Evolutionary conservation across 495 filamentous ascomycete genomes (phyloP), one percentile per base, ranked within the genome.

Genomic region (Achaetomiella virescens): DNA sequence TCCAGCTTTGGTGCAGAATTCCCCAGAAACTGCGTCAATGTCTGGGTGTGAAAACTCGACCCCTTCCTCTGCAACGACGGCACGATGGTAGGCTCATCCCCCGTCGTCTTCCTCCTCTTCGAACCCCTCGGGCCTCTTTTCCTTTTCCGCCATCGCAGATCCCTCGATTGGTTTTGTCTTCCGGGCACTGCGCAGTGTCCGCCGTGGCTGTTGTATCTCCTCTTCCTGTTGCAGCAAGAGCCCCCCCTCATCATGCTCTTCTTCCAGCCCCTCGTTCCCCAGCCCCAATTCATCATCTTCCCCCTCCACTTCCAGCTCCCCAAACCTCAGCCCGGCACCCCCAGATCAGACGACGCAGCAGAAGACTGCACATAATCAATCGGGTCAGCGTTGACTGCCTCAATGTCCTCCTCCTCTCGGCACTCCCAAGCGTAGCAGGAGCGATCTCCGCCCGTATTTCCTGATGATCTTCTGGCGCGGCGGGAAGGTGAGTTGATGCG

Each of bases 311-410:
- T 2, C 50, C 31, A 60, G 56, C 31, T 63, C 54, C 3, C 27
- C 27, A 31, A 31, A 31, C 27, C 27, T 31, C 27, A 31, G n/a
- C n/a, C n/a, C n/a, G n/a, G 9, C 27, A 9, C 27, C 27, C 27
- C 27, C n/a, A n/a, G n/a, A 31, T 31, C 27, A 31, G 27, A 31
- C 27, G 27, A 54, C 45, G 29, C 50, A 46, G 44, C 63, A 57
- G 15, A 54, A 17, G 33, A 43, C 50, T 37, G 20, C 18, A 73
- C 61, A 41, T 72, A 77, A 52, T 68, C 68, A 58, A 79, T 72
- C 66, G 77, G 6, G 78, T 81, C 60, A 81, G 57, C 6, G 78
- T 81, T 31, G 72, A 66, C 61, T 79, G 76, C 38, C 65, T 61
- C 25, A 67, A 10, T 12, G 41, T 57, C 48, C 40, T 45, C 21